phyloP scores from a whole-genome alignment of 179 eudicot genomes.

The Actinidia chinensis region DNA sequence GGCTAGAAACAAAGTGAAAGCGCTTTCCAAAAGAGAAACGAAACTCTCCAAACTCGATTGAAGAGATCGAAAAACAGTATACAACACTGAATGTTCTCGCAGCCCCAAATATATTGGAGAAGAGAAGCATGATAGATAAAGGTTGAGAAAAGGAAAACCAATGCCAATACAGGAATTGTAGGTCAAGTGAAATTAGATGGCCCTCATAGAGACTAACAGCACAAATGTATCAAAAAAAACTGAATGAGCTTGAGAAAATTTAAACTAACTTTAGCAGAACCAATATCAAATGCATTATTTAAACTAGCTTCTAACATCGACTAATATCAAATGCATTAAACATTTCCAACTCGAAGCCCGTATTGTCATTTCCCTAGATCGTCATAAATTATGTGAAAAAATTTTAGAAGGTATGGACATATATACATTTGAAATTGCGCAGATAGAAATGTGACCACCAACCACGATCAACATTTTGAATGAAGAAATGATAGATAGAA shows the following conservation, averaged over 20 bases:
- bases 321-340: not conserved
- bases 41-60: not conserved
- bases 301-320: not conserved
- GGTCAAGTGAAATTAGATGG: not conserved
- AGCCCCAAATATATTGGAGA: slow-evolving; percentile 3
- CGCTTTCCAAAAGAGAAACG: not conserved
- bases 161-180: not conserved
- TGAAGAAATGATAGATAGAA: slow-evolving; percentile 2
- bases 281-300: not conserved
- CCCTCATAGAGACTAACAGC: not conserved
- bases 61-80: too few relatives aligned
- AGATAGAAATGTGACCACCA: too few relatives aligned
- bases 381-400: not conserved
- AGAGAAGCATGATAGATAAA: not conserved
- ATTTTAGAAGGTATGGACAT: not conserved
- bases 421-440: slow-evolving; percentile 7
- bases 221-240: not conserved
- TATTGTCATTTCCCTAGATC: not conserved
- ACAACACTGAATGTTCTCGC: too few relatives aligned
- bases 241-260: not conserved
- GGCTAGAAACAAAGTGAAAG: not conserved
- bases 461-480: slow-evolving; percentile 8
- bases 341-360: too few relatives aligned
- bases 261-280: not conserved
- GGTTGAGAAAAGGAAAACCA: not conserved